Percentiles rank a stretch among this genome's conserved stretches.
Evolutionary conservation across 2,329 filamentous ascomycete genomes (phyloP).

Genomic region (Beauveria sp.): DNA sequence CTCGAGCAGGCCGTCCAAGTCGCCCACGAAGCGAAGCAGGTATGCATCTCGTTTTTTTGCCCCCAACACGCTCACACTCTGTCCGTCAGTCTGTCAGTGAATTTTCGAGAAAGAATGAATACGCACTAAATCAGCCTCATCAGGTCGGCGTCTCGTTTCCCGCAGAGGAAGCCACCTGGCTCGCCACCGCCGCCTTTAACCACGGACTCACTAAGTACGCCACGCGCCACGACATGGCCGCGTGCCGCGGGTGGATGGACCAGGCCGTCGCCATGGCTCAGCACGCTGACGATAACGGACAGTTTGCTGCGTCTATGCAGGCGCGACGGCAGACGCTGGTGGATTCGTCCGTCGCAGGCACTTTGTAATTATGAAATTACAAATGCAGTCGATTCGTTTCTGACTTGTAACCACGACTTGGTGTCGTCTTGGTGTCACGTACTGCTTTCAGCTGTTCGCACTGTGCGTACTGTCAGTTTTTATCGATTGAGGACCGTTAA

Average conservation of each 20-base stretch:
- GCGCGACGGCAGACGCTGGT: conserved; percentile 36
- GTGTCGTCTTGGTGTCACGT: background rate
- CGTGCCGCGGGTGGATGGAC: conserved; percentile 54
- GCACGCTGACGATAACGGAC: conserved; percentile 46
- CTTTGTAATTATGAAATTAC: background rate
- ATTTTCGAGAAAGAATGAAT: no score
- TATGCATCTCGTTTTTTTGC: conserved; percentile 20
- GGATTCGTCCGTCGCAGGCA: background rate
- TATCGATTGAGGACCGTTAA: no score
- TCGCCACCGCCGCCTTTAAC: conserved; percentile 64
- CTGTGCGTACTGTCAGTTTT: background rate
- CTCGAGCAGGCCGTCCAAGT: conserved; percentile 55
- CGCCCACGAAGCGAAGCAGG: conserved; percentile 41
- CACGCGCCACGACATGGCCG: conserved; percentile 39
- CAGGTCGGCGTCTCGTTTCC: conserved; percentile 49
- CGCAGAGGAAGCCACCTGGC: conserved; percentile 63
- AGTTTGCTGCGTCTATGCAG: conserved; percentile 36
- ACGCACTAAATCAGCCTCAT: no score
- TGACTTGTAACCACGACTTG: no score
- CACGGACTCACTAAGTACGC: conserved; percentile 60
- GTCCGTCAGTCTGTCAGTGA: no score
- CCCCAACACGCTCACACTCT: no score
- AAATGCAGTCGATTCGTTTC: no score
- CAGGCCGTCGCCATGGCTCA: conserved; percentile 56
- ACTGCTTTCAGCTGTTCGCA: background rate